phyloP scores from a whole-genome alignment of 73 alveolate species.

The Paramecium biaurelia region DNA sequence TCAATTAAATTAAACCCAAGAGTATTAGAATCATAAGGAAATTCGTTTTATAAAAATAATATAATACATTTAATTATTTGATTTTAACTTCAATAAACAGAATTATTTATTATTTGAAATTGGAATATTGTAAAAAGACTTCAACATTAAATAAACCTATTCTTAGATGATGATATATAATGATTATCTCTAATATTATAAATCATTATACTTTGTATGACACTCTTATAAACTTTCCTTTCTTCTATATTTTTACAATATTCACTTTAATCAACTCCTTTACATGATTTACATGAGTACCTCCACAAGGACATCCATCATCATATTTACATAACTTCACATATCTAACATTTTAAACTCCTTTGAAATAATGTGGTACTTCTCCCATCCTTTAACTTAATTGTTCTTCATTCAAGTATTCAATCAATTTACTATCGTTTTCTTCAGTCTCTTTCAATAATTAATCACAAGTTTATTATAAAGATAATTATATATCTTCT shows the following conservation, averaged over 20 bases:
- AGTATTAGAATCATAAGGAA: background rate
- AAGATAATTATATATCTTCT: constrained; percentile 58
- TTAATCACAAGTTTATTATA: constrained; percentile 65
- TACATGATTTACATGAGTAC: constrained; percentile 88
- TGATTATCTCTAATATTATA: background rate
- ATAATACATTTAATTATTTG: background rate
- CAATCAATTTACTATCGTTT: constrained; percentile 59
- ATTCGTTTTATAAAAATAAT: background rate
- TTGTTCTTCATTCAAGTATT: constrained; percentile 69
- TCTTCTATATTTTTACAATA: constrained; percentile 79
- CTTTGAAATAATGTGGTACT: constrained; percentile 79
- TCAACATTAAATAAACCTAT: background rate
- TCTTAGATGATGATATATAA: too few species aligned
- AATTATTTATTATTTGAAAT: background rate
- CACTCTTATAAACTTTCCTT: constrained; percentile 82
- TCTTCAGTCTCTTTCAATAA: constrained; percentile 69
- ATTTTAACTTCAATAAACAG: background rate
- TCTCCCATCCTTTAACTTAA: constrained; percentile 72
- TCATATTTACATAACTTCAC: constrained; percentile 77
- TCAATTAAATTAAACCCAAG: background rate
- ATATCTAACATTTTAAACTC: constrained; percentile 71
- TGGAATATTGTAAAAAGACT: background rate
- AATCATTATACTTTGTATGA: constrained; percentile 69
- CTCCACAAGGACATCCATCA: constrained; percentile 94
- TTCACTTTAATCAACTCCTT: constrained; percentile 73